phyloP scores from a whole-genome alignment of 2,329 filamentous ascomycete species.

The Fusarium sp. region DNA sequence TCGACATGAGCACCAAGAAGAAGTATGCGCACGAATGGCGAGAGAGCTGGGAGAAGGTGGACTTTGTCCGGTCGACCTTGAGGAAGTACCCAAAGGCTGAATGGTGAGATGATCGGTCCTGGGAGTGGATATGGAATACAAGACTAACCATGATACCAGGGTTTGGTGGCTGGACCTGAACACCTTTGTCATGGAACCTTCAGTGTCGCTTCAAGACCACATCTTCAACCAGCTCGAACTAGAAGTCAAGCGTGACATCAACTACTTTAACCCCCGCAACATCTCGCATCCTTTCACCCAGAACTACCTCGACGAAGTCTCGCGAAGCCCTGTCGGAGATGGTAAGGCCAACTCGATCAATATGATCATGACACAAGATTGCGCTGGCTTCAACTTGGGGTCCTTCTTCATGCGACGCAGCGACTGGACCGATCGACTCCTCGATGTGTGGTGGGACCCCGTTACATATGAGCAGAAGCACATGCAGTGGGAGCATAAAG shows the following conservation, averaged over 20 bases:
- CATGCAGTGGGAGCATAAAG: slow-evolving; percentile 99
- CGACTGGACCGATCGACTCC: slow-evolving; percentile 87
- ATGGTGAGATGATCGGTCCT: slow-evolving; percentile 71
- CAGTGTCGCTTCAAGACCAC: slow-evolving; percentile 88
- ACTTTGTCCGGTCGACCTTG: slow-evolving; percentile 88
- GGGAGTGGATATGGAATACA: neutral
- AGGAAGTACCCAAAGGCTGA: slow-evolving; percentile 95
- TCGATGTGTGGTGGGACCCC: slow-evolving; percentile 99
- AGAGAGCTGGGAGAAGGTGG: slow-evolving; percentile 99
- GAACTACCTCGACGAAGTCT: slow-evolving; percentile 79
- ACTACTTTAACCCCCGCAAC: slow-evolving; percentile 93
- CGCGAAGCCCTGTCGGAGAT: slow-evolving; percentile 80
- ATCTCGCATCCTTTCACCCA: slow-evolving; percentile 84
- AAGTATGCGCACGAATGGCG: slow-evolving; percentile 98
- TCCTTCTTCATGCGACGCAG: slow-evolving; percentile 92
- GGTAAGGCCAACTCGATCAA: slow-evolving; percentile 83
- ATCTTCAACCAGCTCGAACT: slow-evolving; percentile 83
- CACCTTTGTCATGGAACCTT: slow-evolving; percentile 97
- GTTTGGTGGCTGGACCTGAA: slow-evolving; percentile 99
- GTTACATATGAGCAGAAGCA: slow-evolving; percentile 98
- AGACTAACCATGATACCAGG: slow-evolving; percentile 70
- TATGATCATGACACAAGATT: slow-evolving; percentile 91
- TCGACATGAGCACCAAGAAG: slow-evolving; percentile 99
- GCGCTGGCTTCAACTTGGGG: slow-evolving; percentile 93
- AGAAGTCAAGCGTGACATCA: slow-evolving; percentile 93